These are phyloP conservation scores for Pyrus pyrifolia DNA, from an alignment of 306 rosid genomes.

Conservation along the genomic window DNA sequence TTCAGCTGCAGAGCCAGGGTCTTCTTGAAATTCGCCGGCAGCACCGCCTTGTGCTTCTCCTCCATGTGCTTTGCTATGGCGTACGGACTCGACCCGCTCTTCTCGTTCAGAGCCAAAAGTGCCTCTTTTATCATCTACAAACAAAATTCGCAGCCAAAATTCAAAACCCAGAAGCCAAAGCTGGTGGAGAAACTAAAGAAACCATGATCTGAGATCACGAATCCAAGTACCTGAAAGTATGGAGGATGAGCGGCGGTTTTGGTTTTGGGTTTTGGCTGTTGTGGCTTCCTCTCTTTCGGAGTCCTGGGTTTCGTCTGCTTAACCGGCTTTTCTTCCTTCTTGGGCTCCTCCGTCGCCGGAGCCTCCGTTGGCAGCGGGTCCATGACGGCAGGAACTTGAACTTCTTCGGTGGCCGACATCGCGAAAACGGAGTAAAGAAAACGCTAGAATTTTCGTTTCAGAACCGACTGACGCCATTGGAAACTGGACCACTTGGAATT, in stretches of 20 bases:
- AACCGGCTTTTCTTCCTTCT: conserved; percentile 23
- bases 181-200: background rate
- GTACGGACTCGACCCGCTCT: conserved; percentile 75
- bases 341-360: conserved; percentile 24
- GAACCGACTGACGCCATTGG: background rate
- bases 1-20: conserved; percentile 61
- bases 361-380: conserved; percentile 23
- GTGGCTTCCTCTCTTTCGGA: conserved; percentile 50
- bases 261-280: conserved; percentile 29
- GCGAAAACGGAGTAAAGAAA: background rate
- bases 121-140: conserved; percentile 85
- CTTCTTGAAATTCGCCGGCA: conserved; percentile 74
- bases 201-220: background rate
- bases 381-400: conserved; percentile 13
- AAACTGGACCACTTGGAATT: background rate
- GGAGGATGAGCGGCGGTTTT: conserved; percentile 77
- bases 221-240: conserved; percentile 54
- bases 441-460: background rate
- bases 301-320: conserved; percentile 49
- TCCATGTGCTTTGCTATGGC: conserved; percentile 91
- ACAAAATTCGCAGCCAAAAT: background rate
- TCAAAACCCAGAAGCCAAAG: background rate
- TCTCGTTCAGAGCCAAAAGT: conserved; percentile 56
- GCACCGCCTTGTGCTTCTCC: conserved; percentile 64
- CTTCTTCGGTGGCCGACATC: conserved; percentile 49